Evolutionary conservation across 768 basidiomycete genomes (phyloP).

Genomic region (Leccinellum rugosiceps): DNA sequence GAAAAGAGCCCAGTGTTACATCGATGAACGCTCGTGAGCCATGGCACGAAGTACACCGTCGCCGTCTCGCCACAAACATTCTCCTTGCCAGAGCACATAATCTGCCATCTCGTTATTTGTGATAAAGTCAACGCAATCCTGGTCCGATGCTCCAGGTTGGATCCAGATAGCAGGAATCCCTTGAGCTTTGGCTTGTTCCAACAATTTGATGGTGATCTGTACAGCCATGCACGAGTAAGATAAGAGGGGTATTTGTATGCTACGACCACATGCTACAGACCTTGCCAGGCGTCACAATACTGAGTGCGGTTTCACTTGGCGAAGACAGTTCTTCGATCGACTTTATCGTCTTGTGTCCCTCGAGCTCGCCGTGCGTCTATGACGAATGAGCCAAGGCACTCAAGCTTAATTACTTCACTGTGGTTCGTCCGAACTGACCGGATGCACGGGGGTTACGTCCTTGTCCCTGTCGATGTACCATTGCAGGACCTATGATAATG

Average conservation of each 20-base stretch:
- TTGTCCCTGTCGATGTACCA: slow-evolving; percentile 68
- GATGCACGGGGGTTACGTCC: slow-evolving; percentile 71
- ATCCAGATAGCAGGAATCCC: slow-evolving; percentile 81
- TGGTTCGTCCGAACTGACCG: slow-evolving; percentile 40
- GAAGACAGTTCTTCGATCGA: slow-evolving; percentile 53
- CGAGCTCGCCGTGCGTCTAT: slow-evolving; percentile 69
- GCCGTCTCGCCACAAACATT: slow-evolving; percentile 79
- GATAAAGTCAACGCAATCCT: slow-evolving; percentile 59
- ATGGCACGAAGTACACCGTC: slow-evolving; percentile 44
- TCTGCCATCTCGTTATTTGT: slow-evolving; percentile 59
- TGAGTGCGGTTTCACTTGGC: slow-evolving; percentile 68
- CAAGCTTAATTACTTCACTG: neutral
- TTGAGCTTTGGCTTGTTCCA: slow-evolving; percentile 68
- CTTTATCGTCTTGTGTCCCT: slow-evolving; percentile 56
- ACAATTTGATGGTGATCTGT: slow-evolving; percentile 66
- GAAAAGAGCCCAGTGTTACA: slow-evolving; percentile 9
- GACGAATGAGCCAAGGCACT: neutral
- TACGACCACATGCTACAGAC: slow-evolving; percentile 30
- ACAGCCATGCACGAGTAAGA: neutral
- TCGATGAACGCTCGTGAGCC: slow-evolving; percentile 20
- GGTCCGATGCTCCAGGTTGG: slow-evolving; percentile 83
- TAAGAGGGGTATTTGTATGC: neutral
- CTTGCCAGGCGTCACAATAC: slow-evolving; percentile 75
- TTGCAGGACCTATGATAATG: slow-evolving; percentile 56
- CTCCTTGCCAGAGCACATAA: slow-evolving; percentile 76